Conservation (phyloP, 2,329 filamentous ascomycete genomes). For the Fusarium continuum region DNA sequence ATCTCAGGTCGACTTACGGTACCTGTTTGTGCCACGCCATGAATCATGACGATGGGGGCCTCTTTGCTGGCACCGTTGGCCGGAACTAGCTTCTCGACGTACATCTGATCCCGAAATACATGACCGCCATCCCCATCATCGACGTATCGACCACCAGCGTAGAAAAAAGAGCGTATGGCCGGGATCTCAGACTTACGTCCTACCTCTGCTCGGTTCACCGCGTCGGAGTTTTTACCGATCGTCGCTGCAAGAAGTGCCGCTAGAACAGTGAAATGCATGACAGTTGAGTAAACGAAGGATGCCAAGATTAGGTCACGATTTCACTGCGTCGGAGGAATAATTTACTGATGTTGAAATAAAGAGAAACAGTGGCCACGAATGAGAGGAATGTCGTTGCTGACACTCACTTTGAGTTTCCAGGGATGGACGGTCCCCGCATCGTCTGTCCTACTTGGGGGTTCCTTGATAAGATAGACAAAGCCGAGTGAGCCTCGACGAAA, state of each 20-base stretch:
- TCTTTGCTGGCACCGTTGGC: conserved; percentile 12
- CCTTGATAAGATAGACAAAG: conserved; percentile 9
- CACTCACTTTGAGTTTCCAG: neutral
- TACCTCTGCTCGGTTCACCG: neutral
- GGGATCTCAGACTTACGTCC: conserved; percentile 13
- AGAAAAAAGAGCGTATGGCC: conserved; percentile 33
- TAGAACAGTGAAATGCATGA: conserved; percentile 17
- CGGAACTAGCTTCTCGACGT: conserved; percentile 36
- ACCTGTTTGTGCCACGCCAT: conserved; percentile 38
- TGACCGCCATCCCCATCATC: conserved; percentile 32
- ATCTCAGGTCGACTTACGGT: conserved; percentile 10
- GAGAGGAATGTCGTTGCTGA: conserved; percentile 7
- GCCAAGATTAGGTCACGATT: neutral
- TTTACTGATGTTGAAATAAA: neutral
- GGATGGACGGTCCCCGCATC: conserved; percentile 6
- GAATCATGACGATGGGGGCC: conserved; percentile 36
- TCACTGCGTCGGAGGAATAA: neutral
- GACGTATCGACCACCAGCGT: conserved; percentile 33
- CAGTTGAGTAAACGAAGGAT: neutral
- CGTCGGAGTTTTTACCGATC: conserved; percentile 9
- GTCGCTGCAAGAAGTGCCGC: conserved; percentile 5
- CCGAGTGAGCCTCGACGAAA: conserved; percentile 9
- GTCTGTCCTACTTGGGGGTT: conserved; percentile 3
- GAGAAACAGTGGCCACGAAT: neutral
- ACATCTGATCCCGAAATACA: conserved; percentile 39